Percentiles rank a stretch among this genome's conserved stretches.
Evolutionary conservation across 2,329 filamentous ascomycete genomes (phyloP).

Genomic region (Byssothecium circinans): DNA sequence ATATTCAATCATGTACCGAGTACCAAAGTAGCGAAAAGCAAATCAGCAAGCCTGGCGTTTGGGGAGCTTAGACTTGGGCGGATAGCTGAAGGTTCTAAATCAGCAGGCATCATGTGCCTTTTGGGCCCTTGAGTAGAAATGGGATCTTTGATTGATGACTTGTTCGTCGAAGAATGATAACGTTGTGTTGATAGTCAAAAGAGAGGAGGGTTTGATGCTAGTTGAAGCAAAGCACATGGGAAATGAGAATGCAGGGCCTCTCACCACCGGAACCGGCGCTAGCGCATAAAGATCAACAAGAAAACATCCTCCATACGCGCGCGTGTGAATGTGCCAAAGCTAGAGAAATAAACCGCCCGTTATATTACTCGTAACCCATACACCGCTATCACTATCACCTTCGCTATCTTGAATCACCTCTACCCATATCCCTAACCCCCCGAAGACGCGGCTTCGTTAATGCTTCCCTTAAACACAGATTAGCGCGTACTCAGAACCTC

Average conservation of each 20-base stretch:
- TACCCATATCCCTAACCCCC: too few species aligned
- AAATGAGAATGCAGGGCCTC: too few species aligned
- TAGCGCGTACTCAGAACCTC: not conserved
- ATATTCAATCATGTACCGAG: constrained; percentile 1
- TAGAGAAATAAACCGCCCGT: not conserved
- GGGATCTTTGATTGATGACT: not conserved
- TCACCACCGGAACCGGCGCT: too few species aligned
- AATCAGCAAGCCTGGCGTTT: not conserved
- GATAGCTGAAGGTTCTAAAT: too few species aligned
- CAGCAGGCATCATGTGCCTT: not conserved
- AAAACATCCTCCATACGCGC: not conserved
- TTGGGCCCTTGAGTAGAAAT: not conserved
- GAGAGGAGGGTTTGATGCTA: too few species aligned
- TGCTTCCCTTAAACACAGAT: not conserved
- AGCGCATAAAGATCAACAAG: not conserved
- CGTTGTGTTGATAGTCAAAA: not conserved
- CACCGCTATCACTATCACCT: too few species aligned
- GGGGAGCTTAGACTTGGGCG: not conserved
- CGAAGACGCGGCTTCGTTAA: too few species aligned
- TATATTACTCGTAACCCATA: not conserved
- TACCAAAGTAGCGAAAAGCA: not conserved
- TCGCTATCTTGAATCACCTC: too few species aligned
- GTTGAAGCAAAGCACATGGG: too few species aligned
- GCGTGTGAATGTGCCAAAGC: not conserved
- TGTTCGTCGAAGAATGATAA: not conserved